These are phyloP conservation scores for Neurospora cerealis DNA, from an alignment of 495 filamentous ascomycete genomes.

Conservation along the genomic window DNA sequence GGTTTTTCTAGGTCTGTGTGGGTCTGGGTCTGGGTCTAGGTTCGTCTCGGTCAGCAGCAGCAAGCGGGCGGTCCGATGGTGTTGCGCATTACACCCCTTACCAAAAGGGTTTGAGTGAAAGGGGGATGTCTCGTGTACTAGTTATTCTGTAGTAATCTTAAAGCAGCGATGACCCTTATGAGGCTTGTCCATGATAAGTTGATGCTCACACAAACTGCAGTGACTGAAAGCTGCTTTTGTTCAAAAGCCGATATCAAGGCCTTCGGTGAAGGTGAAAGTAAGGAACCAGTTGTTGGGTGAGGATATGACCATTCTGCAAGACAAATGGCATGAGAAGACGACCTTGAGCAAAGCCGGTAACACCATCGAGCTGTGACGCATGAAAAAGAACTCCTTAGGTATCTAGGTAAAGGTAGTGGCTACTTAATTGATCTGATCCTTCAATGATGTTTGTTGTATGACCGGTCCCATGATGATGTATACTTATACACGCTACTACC, in stretches of 20 bases:
- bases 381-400: not conserved
- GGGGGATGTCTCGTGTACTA: not conserved
- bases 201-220: not conserved
- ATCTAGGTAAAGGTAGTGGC: not conserved
- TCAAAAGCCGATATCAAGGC: not conserved
- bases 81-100: not conserved
- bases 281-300: not conserved
- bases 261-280: not conserved
- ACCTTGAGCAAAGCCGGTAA: not conserved
- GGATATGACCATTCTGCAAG: not conserved
- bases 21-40: not conserved
- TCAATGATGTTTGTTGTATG: not conserved
- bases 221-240: not conserved
- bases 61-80: not conserved
- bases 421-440: not conserved
- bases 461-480: not conserved
- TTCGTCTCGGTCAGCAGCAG: not conserved
- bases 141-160: not conserved
- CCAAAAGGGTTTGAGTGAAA: not conserved
- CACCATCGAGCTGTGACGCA: not conserved
- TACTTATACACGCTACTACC: not conserved
- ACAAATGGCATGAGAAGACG: not conserved
- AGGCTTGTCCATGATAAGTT: not conserved
- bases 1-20: not conserved
- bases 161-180: not conserved